phyloP scores from a whole-genome alignment of 768 basidiomycete genomes.

The Trametes cingulata region DNA sequence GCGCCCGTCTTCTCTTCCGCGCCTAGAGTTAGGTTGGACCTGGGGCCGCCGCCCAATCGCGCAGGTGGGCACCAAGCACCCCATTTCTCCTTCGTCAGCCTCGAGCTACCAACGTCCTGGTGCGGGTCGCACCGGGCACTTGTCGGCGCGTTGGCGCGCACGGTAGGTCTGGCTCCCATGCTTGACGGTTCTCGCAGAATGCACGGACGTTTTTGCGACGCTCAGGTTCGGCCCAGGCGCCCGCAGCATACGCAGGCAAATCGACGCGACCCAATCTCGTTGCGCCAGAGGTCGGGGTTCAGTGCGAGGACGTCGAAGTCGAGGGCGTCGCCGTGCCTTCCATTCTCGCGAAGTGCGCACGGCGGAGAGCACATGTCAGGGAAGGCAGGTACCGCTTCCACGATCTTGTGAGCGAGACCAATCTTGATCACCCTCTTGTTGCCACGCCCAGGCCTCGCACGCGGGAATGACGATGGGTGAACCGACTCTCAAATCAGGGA shows the following conservation, averaged over 20 bases:
- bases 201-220: conserved; percentile 3
- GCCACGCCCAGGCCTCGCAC: background rate
- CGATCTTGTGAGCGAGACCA: conserved; percentile 16
- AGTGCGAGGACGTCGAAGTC: background rate
- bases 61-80: conserved; percentile 10
- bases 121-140: conserved; percentile 11
- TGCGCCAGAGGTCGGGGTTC: background rate
- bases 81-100: conserved; percentile 11
- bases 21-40: no score
- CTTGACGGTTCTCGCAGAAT: background rate
- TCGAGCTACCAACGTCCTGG: conserved; percentile 20
- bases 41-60: background rate
- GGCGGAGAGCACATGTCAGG: conserved; percentile 4
- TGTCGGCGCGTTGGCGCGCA: conserved; percentile 5
- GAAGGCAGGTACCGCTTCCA: conserved; percentile 19
- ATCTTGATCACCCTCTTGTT: conserved; percentile 19
- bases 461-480: conserved; percentile 1
- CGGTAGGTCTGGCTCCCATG: background rate
- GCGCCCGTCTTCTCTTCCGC: background rate
- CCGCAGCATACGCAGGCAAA: background rate
- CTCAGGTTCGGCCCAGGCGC: background rate
- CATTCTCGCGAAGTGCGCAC: conserved; percentile 14
- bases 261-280: conserved; percentile 9
- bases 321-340: conserved; percentile 4
- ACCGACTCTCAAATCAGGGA: background rate